Conservation (phyloP, 2,329 filamentous ascomycete species). For the Clarireedia homoeocarpa region DNA sequence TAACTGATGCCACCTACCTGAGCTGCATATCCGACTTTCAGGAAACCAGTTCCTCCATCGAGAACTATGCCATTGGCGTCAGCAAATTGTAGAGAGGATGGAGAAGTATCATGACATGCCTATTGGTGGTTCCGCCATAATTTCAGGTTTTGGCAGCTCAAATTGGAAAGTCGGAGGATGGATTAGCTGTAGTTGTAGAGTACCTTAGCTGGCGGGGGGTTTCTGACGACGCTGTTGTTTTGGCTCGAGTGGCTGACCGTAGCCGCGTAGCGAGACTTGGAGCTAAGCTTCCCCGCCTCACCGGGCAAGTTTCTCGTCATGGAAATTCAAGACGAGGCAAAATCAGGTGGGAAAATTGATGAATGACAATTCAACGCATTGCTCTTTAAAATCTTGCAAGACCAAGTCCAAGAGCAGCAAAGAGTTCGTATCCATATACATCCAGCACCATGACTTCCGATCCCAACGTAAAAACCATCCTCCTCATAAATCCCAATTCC, state of each 20-base stretch:
- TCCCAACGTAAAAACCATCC: conserved; percentile 37
- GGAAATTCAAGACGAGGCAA: not conserved
- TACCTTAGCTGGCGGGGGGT: conserved; percentile 3
- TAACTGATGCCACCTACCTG: conserved; percentile 45
- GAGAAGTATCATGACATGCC: conserved; percentile 17
- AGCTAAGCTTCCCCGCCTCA: conserved; percentile 4
- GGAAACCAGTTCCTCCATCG: conserved; percentile 98
- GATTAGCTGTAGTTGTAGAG: conserved; percentile 8
- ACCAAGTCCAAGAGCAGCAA: too few relatives aligned
- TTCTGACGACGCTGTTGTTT: conserved; percentile 20
- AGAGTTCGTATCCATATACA: not conserved
- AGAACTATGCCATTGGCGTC: conserved; percentile 57
- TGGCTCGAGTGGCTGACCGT: conserved; percentile 8
- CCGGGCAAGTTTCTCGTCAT: not conserved
- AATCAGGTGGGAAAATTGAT: not conserved
- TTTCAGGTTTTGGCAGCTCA: conserved; percentile 16
- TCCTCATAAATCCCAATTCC: conserved; percentile 76
- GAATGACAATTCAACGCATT: too few relatives aligned
- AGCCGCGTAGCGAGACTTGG: conserved; percentile 5
- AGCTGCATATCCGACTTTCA: conserved; percentile 98
- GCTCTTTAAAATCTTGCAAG: too few relatives aligned
- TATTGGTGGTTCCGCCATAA: conserved; percentile 32
- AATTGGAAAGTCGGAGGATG: conserved; percentile 11
- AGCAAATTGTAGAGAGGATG: conserved; percentile 9
- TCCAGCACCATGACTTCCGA: not conserved